Percentiles rank a stretch among this genome's conserved stretches.
Conservation (phyloP, 306 rosid species). For the Chamaecrista fasciculata region DNA sequence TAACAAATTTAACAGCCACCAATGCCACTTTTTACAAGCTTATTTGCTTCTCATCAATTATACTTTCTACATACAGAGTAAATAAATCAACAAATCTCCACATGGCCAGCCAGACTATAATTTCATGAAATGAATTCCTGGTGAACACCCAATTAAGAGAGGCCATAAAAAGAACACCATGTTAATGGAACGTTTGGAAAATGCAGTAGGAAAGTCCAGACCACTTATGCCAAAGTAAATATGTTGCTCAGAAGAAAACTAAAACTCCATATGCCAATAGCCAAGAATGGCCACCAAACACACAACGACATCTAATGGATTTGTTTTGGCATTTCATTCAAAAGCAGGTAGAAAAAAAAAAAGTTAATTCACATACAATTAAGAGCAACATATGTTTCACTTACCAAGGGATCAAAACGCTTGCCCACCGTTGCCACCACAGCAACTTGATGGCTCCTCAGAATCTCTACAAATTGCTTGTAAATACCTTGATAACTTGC, state of each 20-base stretch:
- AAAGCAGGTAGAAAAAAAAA: not conserved
- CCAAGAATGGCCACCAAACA: constrained; percentile 3
- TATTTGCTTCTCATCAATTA: constrained; percentile 11
- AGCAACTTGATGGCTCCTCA: constrained; percentile 74
- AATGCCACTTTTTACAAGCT: constrained; percentile 6
- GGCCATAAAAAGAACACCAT: not conserved
- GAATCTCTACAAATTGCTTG: constrained; percentile 82
- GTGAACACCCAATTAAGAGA: not conserved
- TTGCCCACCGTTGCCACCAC: constrained; percentile 72
- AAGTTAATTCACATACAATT: not conserved
- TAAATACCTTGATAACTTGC: constrained; percentile 90
- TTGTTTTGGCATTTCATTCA: constrained; percentile 2
- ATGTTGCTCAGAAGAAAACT: not conserved
- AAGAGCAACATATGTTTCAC: constrained; percentile 27
- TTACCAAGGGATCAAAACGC: constrained; percentile 88
- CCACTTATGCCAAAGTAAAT: not conserved
- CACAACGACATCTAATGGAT: not conserved
- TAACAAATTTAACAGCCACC: constrained; percentile 10
- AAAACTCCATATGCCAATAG: not conserved
- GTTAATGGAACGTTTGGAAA: not conserved
- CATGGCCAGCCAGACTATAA: not conserved
- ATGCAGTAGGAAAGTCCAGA: not conserved
- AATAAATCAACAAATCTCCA: too few relatives aligned
- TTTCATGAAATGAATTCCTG: constrained; percentile 19
- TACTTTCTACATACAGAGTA: constrained; percentile 8